phyloP scores from a whole-genome alignment of 2,329 filamentous ascomycete genomes.

The Metarhizium rileyi region DNA sequence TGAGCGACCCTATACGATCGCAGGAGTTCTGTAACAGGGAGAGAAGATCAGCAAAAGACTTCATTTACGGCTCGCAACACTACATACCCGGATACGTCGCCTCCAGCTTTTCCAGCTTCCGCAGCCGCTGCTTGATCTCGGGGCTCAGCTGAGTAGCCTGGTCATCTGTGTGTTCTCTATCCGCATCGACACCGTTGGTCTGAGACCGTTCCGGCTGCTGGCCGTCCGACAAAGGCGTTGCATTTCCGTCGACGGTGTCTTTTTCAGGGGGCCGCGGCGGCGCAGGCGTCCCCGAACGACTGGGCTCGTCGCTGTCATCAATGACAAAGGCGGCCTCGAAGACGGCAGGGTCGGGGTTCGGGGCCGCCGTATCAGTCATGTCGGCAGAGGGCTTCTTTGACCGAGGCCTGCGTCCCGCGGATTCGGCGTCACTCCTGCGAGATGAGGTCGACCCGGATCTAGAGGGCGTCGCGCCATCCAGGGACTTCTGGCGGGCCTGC shows the following conservation, averaged over 20 bases:
- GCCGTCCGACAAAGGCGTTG: conserved; percentile 10
- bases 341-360: conserved; percentile 71
- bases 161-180: conserved; percentile 12
- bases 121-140: conserved; percentile 65
- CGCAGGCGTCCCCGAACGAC: conserved; percentile 50
- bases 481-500: conserved; percentile 64
- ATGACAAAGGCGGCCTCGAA: conserved; percentile 82
- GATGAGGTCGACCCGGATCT: conserved; percentile 27
- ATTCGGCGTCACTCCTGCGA: conserved; percentile 29
- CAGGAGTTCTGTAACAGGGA: conserved; percentile 62
- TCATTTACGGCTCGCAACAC: conserved; percentile 3
- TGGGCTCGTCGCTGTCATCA: conserved; percentile 67
- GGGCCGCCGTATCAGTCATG: conserved; percentile 27
- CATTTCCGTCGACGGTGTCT: conserved; percentile 13
- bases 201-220: conserved; percentile 15
- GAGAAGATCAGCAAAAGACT: neutral
- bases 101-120: conserved; percentile 85
- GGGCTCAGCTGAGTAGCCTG: conserved; percentile 50
- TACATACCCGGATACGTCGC: conserved; percentile 68
- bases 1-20: conserved; percentile 90
- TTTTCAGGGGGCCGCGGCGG: conserved; percentile 28
- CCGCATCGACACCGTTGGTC: conserved; percentile 9
- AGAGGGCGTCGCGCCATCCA: conserved; percentile 32
- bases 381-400: conserved; percentile 30
- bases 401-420: conserved; percentile 19